phyloP scores from a whole-genome alignment of 352 stramenopile genomes.

The Globisporangium viniferum region DNA sequence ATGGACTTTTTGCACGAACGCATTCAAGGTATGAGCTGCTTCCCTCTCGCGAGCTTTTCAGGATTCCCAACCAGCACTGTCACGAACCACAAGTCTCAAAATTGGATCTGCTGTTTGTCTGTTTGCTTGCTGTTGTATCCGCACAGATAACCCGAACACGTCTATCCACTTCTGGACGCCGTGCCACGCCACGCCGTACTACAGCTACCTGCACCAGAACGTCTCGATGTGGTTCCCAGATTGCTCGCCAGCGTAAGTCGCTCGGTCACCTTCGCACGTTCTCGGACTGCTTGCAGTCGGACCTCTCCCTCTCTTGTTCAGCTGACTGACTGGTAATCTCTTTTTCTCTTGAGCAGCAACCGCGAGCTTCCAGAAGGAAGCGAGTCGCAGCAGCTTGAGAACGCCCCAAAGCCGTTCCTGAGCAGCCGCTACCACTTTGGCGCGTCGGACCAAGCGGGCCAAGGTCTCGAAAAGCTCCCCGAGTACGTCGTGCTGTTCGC shows the following conservation, averaged over 20 bases:
- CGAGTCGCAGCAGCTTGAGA: conserved; percentile 67
- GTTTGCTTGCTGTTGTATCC: not conserved
- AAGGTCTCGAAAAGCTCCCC: conserved; percentile 33
- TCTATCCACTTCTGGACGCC: conserved; percentile 85
- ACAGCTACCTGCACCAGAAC: conserved; percentile 83
- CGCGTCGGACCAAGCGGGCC: conserved; percentile 18
- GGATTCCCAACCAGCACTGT: not conserved
- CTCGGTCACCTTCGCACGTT: not conserved
- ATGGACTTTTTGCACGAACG: conserved; percentile 73
- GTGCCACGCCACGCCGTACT: conserved; percentile 86
- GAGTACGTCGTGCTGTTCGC: conserved; percentile 69
- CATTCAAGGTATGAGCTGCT: conserved; percentile 38
- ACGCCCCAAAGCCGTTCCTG: conserved; percentile 48
- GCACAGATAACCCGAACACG: conserved; percentile 29
- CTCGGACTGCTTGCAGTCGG: not conserved
- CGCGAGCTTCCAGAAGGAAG: conserved; percentile 52
- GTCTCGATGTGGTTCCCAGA: conserved; percentile 85
- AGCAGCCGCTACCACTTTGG: conserved; percentile 49
- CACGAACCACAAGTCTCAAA: not conserved
- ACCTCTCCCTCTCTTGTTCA: too few species aligned
- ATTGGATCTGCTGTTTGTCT: not conserved
- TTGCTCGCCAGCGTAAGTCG: conserved; percentile 67
- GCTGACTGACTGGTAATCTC: not conserved
- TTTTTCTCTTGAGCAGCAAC: conserved; percentile 31
- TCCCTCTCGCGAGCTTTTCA: not conserved